Conservation (phyloP, 148 eudicot genomes). For the Silene conica region DNA sequence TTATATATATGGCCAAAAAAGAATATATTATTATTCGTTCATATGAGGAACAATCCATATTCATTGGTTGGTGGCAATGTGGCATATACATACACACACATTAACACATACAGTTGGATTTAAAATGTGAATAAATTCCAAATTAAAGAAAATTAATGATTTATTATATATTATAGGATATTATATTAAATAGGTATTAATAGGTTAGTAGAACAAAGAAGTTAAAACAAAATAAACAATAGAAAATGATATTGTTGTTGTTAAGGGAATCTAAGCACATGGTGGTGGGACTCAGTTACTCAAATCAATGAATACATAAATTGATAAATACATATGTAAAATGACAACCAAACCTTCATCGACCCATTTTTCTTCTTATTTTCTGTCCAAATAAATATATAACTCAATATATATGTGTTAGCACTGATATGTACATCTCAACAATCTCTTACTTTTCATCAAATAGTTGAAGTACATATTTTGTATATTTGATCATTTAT, state of each 20-base stretch:
- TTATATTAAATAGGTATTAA: too few species aligned
- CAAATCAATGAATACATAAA: too few species aligned
- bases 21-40: not conserved
- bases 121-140: not conserved
- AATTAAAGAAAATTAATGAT: too few species aligned
- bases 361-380: not conserved
- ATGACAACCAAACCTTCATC: not conserved
- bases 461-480: too few species aligned
- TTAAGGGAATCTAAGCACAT: slow-evolving; percentile 28
- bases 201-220: not conserved
- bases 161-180: too few species aligned
- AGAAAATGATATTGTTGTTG: slow-evolving; percentile 13
- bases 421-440: not conserved
- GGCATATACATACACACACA: slow-evolving; percentile 12
- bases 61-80: slow-evolving; percentile 22
- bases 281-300: slow-evolving; percentile 21
- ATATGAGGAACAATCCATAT: not conserved
- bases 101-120: slow-evolving; percentile 17
- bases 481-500: too few species aligned
- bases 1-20: not conserved
- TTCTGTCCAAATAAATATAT: not conserved
- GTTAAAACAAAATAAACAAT: slow-evolving; percentile 2
- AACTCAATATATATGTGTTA: not conserved
- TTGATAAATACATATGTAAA: not conserved
- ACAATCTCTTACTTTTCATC: not conserved